Evolutionary conservation across 208 protist genomes (phyloP), one percentile per base, ranked within the genome.

Genomic region (Trypanosoma scelopori): DNA sequence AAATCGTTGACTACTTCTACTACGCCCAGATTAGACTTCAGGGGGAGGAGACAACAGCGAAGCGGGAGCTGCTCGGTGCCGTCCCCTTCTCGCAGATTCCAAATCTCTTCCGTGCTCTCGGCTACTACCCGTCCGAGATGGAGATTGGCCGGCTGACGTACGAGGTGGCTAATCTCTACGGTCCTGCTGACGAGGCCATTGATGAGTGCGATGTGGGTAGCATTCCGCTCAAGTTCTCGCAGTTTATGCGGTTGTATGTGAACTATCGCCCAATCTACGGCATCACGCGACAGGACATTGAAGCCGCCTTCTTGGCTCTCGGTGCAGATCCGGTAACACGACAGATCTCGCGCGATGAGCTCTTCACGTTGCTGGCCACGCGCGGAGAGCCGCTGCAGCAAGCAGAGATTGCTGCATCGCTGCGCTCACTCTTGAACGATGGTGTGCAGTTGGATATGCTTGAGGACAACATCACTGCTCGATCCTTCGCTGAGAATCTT

Each of bases 1-100:
- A 98, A 63, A 93, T 98, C 58, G 77, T 96, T 45, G 92, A 98
- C 69, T 98, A 98, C 81, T 98, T 98, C 71, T 98, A 98, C 86
- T 98, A 98, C 79, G 96, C 96, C 3, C 96, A 98, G 65, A 96
- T 98, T 65, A 78, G 91, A 28, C 74, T 87, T 39, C 96, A 98
- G 65, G 96, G 96, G 4, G 96, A 98, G 76, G 91, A 97, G 53
- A 97, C 94, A 11, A 97, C 91, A 1, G 85, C 86, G 49, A 92
- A 93, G 79, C 86, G 94, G 28, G 83, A 90, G 52, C 75, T 98
- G 62, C 75, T 92, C n/a, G 94, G 92, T 16, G 75, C 78, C 9
- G 92, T 98, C 20, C 90, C 81, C n/a, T 91, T 97, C 55, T 66
- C 81, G 20, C 92, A 98, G 74, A 65, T 98, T 55, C 92, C 94